Conservation (phyloP, 208 protist species). For the Porcisia deanei region DNA sequence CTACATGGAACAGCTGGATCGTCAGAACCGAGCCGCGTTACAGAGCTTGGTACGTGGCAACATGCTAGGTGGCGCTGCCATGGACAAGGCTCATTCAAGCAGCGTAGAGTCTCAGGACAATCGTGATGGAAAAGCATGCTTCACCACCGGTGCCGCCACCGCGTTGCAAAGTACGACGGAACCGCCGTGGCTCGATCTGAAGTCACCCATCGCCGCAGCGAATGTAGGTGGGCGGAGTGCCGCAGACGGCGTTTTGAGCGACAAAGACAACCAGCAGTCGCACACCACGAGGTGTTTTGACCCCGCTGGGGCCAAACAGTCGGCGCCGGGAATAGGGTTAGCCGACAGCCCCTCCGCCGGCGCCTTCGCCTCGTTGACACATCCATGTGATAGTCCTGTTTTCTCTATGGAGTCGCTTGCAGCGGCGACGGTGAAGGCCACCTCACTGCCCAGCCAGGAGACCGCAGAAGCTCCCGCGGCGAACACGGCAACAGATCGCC, state of each 20-base stretch:
- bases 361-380: neutral
- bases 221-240: neutral
- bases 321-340: neutral
- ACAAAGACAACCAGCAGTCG: neutral
- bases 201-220: neutral
- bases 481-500: neutral
- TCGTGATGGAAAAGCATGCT: neutral
- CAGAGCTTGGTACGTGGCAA: neutral
- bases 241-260: neutral
- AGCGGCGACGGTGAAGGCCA: slow-evolving; percentile 5
- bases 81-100: neutral
- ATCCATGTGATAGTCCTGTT: neutral
- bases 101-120: neutral
- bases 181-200: neutral
- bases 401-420: neutral
- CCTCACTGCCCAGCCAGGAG: neutral
- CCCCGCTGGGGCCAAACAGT: neutral
- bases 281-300: neutral
- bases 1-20: slow-evolving; percentile 33
- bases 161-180: neutral
- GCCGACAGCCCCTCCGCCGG: neutral
- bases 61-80: neutral
- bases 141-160: neutral
- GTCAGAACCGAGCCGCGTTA: slow-evolving; percentile 15
- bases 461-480: neutral